Evolutionary conservation across 345 rosid genomes (phyloP).

Genomic region (Salix viminalis): DNA sequence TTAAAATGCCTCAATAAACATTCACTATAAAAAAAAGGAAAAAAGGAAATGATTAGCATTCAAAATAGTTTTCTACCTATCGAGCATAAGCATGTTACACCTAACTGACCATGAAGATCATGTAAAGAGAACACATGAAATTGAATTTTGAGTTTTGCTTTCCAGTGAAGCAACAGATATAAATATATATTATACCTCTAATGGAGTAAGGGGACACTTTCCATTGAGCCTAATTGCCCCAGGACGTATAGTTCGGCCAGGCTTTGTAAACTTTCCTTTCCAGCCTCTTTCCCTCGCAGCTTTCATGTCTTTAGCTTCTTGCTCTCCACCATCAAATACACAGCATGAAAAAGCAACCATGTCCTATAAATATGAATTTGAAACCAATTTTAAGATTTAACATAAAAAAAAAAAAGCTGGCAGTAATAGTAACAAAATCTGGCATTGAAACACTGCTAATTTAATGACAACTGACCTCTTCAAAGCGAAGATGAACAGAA

Average conservation of each 20-base stretch:
- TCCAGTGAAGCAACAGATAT: background rate
- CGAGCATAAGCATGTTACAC: background rate
- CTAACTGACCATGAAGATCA: background rate
- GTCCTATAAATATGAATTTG: conserved; percentile 50
- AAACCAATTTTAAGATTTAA: conserved; percentile 7
- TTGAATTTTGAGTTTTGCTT: background rate
- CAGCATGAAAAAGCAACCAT: conserved; percentile 99
- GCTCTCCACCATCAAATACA: conserved; percentile 89
- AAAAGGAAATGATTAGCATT: background rate
- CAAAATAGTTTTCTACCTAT: background rate
- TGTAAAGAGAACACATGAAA: background rate
- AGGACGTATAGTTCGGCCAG: conserved; percentile 94
- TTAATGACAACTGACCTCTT: conserved; percentile 68
- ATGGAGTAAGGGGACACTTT: conserved; percentile 93
- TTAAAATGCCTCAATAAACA: background rate
- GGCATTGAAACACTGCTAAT: background rate
- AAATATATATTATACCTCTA: conserved; percentile 57
- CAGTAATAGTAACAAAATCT: background rate
- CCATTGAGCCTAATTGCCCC: conserved; percentile 96
- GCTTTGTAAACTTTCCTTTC: conserved; percentile 97
- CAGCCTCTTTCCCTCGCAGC: conserved; percentile 98
- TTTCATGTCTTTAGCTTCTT: conserved; percentile 79
- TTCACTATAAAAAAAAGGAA: background rate
- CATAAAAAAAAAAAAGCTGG: background rate
- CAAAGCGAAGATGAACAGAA: conserved; percentile 97